phyloP scores from a whole-genome alignment of 2,329 filamentous ascomycete genomes.

The Simplicillium sp. region DNA sequence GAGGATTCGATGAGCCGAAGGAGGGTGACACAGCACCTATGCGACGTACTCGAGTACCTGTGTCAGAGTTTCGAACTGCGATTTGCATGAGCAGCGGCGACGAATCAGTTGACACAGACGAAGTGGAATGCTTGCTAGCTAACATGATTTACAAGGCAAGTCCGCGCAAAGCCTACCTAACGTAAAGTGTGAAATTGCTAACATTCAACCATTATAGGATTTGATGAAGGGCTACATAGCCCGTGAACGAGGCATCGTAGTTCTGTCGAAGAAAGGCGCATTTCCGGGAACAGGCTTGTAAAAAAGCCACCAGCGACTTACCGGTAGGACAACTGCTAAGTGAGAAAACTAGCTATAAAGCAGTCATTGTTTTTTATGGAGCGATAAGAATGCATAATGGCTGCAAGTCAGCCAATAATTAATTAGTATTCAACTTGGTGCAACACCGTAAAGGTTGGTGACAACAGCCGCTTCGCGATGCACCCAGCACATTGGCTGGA shows the following conservation, averaged over 20 bases:
- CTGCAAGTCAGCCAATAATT: too few species aligned
- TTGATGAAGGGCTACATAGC: conserved; percentile 98
- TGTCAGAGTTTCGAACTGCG: conserved; percentile 77
- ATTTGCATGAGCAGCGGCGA: conserved; percentile 62
- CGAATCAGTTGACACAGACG: conserved; percentile 69
- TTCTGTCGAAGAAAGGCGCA: conserved; percentile 84
- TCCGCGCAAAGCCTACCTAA: conserved; percentile 5
- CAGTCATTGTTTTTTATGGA: too few species aligned
- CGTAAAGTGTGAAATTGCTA: conserved; percentile 20
- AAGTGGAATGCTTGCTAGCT: conserved; percentile 89
- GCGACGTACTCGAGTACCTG: conserved; percentile 67
- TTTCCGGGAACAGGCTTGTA: conserved; percentile 82
- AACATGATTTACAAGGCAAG: conserved; percentile 97
- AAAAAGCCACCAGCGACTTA: background rate
- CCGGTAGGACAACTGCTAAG: too few species aligned
- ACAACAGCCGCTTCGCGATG: too few species aligned
- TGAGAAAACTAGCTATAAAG: too few species aligned
- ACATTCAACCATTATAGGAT: conserved; percentile 42
- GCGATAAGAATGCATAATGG: too few species aligned
- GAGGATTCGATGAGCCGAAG: conserved; percentile 71
- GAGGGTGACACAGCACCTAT: conserved; percentile 54
- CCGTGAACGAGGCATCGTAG: conserved; percentile 79
- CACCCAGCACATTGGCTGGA: too few species aligned
- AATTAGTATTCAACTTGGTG: too few species aligned
- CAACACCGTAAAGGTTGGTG: too few species aligned